Evolutionary conservation across 805 yeast genomes (phyloP).

Genomic region (Ogataea degrootiae): DNA sequence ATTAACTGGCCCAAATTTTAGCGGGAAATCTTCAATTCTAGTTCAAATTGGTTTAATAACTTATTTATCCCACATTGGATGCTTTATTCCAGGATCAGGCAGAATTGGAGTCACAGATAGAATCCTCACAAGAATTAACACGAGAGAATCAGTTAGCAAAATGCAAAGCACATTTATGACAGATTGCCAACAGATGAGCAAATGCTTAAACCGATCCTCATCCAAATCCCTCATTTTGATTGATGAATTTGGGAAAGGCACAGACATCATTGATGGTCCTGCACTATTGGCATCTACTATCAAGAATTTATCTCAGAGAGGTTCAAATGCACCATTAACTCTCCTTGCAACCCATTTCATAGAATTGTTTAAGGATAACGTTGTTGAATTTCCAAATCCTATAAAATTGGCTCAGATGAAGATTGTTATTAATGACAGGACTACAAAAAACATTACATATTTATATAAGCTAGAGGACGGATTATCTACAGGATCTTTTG

Average conservation of each 20-base stretch:
- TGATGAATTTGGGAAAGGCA: slow-evolving; percentile 55
- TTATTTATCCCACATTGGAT: slow-evolving; percentile 49
- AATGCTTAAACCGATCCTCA: slow-evolving; percentile 36
- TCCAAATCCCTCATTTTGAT: slow-evolving; percentile 39
- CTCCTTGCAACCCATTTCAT: slow-evolving; percentile 41
- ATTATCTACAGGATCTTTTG: slow-evolving; percentile 31
- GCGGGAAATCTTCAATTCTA: slow-evolving; percentile 50
- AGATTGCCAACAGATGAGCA: slow-evolving; percentile 35
- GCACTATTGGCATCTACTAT: slow-evolving; percentile 38
- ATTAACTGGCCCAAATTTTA: slow-evolving; percentile 46
- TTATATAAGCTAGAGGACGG: slow-evolving; percentile 32
- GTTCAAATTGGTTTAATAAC: slow-evolving; percentile 45
- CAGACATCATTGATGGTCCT: slow-evolving; percentile 43
- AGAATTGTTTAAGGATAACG: slow-evolving; percentile 31
- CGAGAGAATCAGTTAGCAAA: slow-evolving; percentile 36
- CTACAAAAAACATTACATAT: slow-evolving; percentile 25
- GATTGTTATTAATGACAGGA: background rate
- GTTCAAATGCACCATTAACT: slow-evolving; percentile 21
- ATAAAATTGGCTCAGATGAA: slow-evolving; percentile 29
- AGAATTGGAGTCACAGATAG: slow-evolving; percentile 44
- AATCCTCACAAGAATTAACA: slow-evolving; percentile 35
- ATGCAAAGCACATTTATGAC: slow-evolving; percentile 46
- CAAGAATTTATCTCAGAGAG: slow-evolving; percentile 18
- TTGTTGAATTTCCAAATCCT: slow-evolving; percentile 8
- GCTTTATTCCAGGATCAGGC: slow-evolving; percentile 50